Evolutionary conservation across 108 stramenopile genomes (phyloP).

Genomic region (Stephanodiscus minutulus): DNA sequence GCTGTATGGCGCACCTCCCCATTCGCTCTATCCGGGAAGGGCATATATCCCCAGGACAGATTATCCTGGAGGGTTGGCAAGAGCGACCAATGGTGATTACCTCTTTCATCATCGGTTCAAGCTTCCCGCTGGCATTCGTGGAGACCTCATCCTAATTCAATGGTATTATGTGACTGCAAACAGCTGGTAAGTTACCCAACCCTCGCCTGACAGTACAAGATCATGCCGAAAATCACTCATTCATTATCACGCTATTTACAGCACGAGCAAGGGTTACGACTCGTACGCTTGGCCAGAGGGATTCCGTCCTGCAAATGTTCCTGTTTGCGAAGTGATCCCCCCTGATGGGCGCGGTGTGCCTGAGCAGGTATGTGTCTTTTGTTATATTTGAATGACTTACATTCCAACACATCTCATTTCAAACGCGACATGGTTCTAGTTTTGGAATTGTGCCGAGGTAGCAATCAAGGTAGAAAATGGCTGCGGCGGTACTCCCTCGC

Average conservation of each 20-base stretch:
- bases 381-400: background rate
- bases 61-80: constrained; percentile 26
- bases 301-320: constrained; percentile 22
- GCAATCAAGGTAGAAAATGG: constrained; percentile 24
- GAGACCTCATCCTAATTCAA: constrained; percentile 57
- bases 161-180: constrained; percentile 83
- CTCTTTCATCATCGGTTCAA: constrained; percentile 23
- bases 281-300: constrained; percentile 36
- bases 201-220: background rate
- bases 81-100: constrained; percentile 2
- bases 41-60: constrained; percentile 57
- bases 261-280: constrained; percentile 35
- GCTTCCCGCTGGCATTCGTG: constrained; percentile 25
- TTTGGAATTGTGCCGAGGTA: constrained; percentile 49
- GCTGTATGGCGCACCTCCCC: constrained; percentile 48
- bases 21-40: constrained; percentile 54
- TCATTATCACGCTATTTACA: background rate
- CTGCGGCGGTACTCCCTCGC: constrained; percentile 9
- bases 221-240: background rate
- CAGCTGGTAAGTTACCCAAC: constrained; percentile 16
- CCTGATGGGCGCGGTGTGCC: constrained; percentile 47
- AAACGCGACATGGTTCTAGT: background rate
- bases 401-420: background rate
- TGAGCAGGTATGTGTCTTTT: constrained; percentile 22
- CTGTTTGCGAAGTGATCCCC: constrained; percentile 25